phyloP scores from a whole-genome alignment of 768 basidiomycete species.

The Tubosaeta brunneosetosa region DNA sequence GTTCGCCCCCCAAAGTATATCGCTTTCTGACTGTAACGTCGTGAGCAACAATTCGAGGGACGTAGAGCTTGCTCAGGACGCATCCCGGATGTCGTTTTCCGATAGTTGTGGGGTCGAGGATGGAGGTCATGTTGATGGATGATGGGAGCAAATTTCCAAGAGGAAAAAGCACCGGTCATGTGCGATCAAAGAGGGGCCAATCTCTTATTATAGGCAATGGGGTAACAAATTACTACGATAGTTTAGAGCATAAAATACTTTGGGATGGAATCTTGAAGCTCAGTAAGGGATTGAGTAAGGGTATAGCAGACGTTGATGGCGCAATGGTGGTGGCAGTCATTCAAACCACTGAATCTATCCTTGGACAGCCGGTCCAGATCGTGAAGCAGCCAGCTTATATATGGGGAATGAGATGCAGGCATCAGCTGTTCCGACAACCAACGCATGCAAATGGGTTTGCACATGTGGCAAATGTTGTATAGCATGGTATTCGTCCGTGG shows the following conservation, averaged over 20 bases:
- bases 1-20: background rate
- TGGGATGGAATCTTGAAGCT: conserved; percentile 9
- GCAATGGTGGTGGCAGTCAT: background rate
- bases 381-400: conserved; percentile 19
- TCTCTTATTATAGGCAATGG: background rate
- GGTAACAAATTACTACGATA: background rate
- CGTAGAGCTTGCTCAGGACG: background rate
- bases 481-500: background rate
- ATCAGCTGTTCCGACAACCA: conserved; percentile 9
- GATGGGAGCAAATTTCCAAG: background rate
- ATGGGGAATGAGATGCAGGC: conserved; percentile 8
- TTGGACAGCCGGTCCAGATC: conserved; percentile 14
- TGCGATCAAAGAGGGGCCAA: background rate
- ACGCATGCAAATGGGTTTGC: conserved; percentile 1
- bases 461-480: background rate
- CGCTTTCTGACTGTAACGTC: conserved; percentile 1
- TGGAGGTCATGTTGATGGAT: conserved; percentile 49
- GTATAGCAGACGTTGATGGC: background rate
- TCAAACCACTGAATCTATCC: background rate
- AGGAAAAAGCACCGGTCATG: background rate
- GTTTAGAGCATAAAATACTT: conserved; percentile 3
- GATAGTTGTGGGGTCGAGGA: conserved; percentile 59
- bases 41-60: conserved; percentile 2
- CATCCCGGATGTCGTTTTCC: conserved; percentile 37
- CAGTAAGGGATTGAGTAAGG: background rate